Conservation (phyloP, 2,329 filamentous ascomycete species). For the Pseudogymnoascus sp. region DNA sequence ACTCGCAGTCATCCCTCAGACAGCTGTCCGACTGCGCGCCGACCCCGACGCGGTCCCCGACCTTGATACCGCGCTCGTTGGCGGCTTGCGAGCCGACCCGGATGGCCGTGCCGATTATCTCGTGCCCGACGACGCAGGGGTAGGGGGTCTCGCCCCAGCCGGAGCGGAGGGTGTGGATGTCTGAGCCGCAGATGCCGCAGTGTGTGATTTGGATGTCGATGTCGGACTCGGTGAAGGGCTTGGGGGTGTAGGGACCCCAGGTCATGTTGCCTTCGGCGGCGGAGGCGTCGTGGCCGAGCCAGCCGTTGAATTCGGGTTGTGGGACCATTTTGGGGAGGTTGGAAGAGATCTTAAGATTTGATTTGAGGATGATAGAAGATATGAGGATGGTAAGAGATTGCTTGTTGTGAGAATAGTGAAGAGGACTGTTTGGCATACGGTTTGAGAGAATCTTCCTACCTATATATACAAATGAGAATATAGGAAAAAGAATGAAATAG, state of each 20-base stretch:
- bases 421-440: background rate
- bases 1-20: slow-evolving; percentile 26
- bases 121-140: slow-evolving; percentile 38
- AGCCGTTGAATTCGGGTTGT: slow-evolving; percentile 29
- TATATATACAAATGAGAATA: slow-evolving; percentile 3
- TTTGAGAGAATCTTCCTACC: slow-evolving; percentile 3
- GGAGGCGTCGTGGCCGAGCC: slow-evolving; percentile 24
- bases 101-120: slow-evolving; percentile 40
- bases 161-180: slow-evolving; percentile 24
- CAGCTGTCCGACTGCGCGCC: slow-evolving; percentile 43
- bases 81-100: slow-evolving; percentile 31
- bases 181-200: slow-evolving; percentile 40
- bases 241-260: slow-evolving; percentile 30
- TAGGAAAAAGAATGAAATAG: background rate
- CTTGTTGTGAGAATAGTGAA: background rate
- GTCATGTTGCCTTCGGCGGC: slow-evolving; percentile 30
- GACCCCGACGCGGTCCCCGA: slow-evolving; percentile 47
- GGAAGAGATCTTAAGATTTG: background rate
- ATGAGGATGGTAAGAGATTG: background rate
- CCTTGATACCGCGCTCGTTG: slow-evolving; percentile 32
- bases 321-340: background rate
- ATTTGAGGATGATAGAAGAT: background rate
- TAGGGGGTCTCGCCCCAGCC: slow-evolving; percentile 24
- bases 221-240: slow-evolving; percentile 32
- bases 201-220: slow-evolving; percentile 42